These are phyloP conservation scores for Blepharisma undulans DNA, from an alignment of 169 alveolate genomes.

Conservation along the genomic window DNA sequence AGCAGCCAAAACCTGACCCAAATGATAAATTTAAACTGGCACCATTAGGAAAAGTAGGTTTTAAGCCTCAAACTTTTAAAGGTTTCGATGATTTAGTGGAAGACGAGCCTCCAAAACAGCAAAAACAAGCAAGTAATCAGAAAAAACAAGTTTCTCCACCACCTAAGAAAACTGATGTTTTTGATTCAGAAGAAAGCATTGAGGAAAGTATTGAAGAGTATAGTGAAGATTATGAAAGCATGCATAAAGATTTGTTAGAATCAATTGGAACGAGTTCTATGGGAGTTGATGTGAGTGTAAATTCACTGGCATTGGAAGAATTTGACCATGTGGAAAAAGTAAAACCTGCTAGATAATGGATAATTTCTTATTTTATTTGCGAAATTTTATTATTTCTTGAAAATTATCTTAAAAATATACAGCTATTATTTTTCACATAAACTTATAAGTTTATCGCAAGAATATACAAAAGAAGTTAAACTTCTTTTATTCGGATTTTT, in stretches of 20 bases:
- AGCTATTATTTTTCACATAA: background rate
- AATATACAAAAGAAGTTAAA: background rate
- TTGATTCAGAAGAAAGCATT: conserved; percentile 20
- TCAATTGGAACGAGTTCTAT: conserved; percentile 48
- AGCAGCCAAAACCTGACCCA: background rate
- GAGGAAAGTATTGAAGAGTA: conserved; percentile 10
- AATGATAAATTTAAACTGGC: background rate
- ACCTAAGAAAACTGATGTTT: background rate
- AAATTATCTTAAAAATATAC: no score
- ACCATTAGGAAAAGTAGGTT: background rate
- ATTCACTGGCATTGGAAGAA: conserved; percentile 68
- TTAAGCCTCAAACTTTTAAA: background rate
- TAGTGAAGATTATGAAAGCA: conserved; percentile 1
- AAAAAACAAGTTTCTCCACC: background rate
- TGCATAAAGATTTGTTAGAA: background rate
- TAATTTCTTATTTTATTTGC: background rate
- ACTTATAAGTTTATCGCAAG: background rate
- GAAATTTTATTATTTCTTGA: no score
- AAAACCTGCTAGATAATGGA: conserved; percentile 9
- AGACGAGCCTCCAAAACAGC: background rate
- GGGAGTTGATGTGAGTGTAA: conserved; percentile 76
- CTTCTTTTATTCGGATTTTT: background rate
- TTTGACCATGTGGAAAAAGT: conserved; percentile 72
- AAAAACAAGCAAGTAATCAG: background rate
- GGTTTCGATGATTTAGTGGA: background rate